These are phyloP conservation scores for Leccinum broughii DNA, from an alignment of 768 basidiomycete genomes.

Conservation along the genomic window DNA sequence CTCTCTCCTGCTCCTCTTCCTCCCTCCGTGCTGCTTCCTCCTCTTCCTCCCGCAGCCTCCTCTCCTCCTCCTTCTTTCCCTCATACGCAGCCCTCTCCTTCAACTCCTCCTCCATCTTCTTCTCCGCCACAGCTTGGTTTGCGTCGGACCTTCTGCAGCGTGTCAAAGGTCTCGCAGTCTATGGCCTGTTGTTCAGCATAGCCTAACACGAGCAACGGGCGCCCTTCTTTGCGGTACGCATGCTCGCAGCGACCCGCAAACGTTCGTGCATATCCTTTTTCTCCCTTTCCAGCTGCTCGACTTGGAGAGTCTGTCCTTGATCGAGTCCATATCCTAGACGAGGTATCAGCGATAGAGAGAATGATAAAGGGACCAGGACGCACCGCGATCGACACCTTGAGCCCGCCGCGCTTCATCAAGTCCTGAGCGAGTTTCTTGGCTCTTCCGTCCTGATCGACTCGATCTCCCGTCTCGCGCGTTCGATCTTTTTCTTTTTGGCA, in stretches of 20 bases:
- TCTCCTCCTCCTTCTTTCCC: constrained; percentile 47
- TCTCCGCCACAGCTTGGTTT: constrained; percentile 19
- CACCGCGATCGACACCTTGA: no score
- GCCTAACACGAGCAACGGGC: constrained; percentile 80
- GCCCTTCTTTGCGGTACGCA: constrained; percentile 91
- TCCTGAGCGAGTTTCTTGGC: no score
- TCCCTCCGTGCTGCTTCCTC: constrained; percentile 10
- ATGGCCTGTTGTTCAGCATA: constrained; percentile 82
- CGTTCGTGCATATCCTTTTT: constrained; percentile 84
- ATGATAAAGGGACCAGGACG: no score
- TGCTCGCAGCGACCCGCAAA: constrained; percentile 80
- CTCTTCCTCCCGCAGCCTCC: constrained; percentile 26
- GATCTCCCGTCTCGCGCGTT: no score
- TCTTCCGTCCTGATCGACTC: no score
- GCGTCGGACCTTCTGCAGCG: constrained; percentile 42
- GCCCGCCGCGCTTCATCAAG: no score
- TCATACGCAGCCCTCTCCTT: constrained; percentile 62
- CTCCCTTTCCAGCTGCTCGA: constrained; percentile 95
- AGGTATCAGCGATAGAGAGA: no score
- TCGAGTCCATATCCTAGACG: constrained; percentile 37
- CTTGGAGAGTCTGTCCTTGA: constrained; percentile 85
- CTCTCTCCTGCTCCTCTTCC: constrained; percentile 37
- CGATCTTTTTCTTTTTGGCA: no score
- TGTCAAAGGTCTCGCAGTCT: constrained; percentile 70
- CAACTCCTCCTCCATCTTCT: constrained; percentile 52